Base-by-base conservation (phyloP, 2,329 filamentous ascomycete species). In the Parasarocladium wereldwijsianum region DNA sequence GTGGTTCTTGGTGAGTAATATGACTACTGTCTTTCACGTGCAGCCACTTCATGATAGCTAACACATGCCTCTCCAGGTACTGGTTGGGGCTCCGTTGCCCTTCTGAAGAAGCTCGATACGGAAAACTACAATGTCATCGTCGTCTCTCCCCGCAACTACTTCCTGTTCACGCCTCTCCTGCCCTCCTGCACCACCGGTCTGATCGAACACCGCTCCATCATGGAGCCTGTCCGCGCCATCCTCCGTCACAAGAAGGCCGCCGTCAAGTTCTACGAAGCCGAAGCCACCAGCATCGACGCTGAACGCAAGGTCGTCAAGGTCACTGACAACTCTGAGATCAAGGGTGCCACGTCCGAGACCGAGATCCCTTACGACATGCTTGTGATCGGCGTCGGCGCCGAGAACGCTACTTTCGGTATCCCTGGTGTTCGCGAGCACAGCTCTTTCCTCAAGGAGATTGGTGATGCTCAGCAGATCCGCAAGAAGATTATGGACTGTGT, bases 401-500 rank as follows among this genome's bases (percentile, higher is more conserved):
- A 96, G 66, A 98, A 96, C 58, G 87, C 90, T 32, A 98, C 90
- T 35, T 98, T 98, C 51, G 90, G 86, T 45, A 96, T 98, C 47
- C 85, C 84, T 32, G 90, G 90, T 55, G 90, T 98, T 33, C 76
- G 75, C 43, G 90, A 98, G 60, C 64, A 98, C 66, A 87, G 83
- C 44, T 93, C 86, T 64, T 98, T 98, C 71, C 62, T 98, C 52
- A 98, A 98, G 70, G 92, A 98, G 62, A 93, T 98, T 50, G 75
- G 70, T 41, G 92, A 98, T 54, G 90, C 90, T 34, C 90, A 98
- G 60, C 72, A 74, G 49, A 98, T 98, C 52, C 84, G 90, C 50
- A 94, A 87, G 68, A 85, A 84, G 59, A 94, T 98, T 58, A 98
- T 98, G 90, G 90, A 98, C 63, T 98, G 90, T 55, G 86, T 93